A percentile compares a stretch with the other conserved stretches of the same genome.
phyloP scores from a whole-genome alignment of 1,284 basidiomycete genomes.

The Pseudozyma tsukubaensis region DNA sequence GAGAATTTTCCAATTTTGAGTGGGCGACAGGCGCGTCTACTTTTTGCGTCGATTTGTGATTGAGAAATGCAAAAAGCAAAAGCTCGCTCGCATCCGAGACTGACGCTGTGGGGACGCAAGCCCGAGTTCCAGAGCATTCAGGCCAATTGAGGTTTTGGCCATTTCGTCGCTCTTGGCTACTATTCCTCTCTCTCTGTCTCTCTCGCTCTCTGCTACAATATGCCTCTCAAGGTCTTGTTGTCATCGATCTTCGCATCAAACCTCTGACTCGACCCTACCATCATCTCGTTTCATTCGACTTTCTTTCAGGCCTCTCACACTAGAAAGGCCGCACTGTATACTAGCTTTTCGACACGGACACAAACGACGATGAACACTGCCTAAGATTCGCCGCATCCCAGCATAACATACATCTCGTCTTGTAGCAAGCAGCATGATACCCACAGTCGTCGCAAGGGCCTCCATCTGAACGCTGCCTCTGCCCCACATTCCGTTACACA shows the following conservation, averaged over 20 bases:
- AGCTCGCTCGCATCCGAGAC: too few relatives aligned
- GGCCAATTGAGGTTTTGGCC: too few relatives aligned
- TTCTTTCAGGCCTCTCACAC: too few relatives aligned
- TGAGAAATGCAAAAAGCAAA: background rate
- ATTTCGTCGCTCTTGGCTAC: background rate
- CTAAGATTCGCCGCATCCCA: too few relatives aligned
- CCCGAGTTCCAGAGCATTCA: background rate
- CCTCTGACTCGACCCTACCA: too few relatives aligned
- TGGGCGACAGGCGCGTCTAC: conserved; percentile 4
- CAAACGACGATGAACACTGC: too few relatives aligned
- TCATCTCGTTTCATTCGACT: too few relatives aligned
- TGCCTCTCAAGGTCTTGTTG: background rate
- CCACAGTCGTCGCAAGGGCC: background rate
- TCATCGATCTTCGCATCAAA: background rate
- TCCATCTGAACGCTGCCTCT: background rate
- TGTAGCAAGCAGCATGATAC: conserved; percentile 13
- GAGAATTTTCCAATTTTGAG: conserved; percentile 8
- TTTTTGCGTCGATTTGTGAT: too few relatives aligned
- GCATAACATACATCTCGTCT: background rate
- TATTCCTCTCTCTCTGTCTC: background rate
- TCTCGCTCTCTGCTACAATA: background rate
- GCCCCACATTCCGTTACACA: background rate
- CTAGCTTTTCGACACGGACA: too few relatives aligned
- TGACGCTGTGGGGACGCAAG: conserved; percentile 2
- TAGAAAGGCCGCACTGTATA: too few relatives aligned